These are phyloP conservation scores for Quercus bicolor DNA, from an alignment of 306 rosid species.

Conservation along the genomic window DNA sequence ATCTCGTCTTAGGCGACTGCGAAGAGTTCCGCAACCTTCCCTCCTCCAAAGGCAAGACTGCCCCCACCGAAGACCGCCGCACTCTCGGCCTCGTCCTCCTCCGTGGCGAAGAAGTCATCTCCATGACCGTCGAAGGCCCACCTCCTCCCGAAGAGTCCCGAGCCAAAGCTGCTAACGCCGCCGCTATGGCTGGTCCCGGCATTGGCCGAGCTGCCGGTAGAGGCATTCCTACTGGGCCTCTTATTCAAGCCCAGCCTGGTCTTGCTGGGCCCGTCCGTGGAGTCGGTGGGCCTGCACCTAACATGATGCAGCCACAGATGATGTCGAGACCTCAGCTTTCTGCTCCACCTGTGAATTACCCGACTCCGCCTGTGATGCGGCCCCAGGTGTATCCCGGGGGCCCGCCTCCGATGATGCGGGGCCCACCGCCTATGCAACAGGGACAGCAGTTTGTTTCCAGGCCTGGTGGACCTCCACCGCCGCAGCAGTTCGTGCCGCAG, in stretches of 20 bases:
- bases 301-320: slow-evolving; percentile 99
- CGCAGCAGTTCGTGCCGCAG: slow-evolving; percentile 39
- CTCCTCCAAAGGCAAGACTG: slow-evolving; percentile 75
- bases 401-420: slow-evolving; percentile 59
- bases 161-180: slow-evolving; percentile 72
- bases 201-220: slow-evolving; percentile 85
- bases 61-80: slow-evolving; percentile 66
- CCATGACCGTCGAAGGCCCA: slow-evolving; percentile 98
- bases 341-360: slow-evolving; percentile 71
- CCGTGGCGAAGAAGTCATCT: slow-evolving; percentile 97
- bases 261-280: slow-evolving; percentile 94
- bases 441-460: slow-evolving; percentile 48
- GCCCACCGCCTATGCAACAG: slow-evolving; percentile 64
- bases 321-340: slow-evolving; percentile 61
- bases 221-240: slow-evolving; percentile 76
- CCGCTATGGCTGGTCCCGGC: slow-evolving; percentile 87
- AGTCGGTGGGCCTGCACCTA: slow-evolving; percentile 95
- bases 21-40: slow-evolving; percentile 98
- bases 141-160: slow-evolving; percentile 94
- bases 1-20: slow-evolving; percentile 94
- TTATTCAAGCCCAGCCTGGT: slow-evolving; percentile 88
- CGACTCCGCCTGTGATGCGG: slow-evolving; percentile 63
- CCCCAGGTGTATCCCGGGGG: slow-evolving; percentile 66
- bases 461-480: slow-evolving; percentile 75
- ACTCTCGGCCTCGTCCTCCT: slow-evolving; percentile 95